phyloP scores from a whole-genome alignment of 257 asterid species.

The Schizonepeta tenuifolia region DNA sequence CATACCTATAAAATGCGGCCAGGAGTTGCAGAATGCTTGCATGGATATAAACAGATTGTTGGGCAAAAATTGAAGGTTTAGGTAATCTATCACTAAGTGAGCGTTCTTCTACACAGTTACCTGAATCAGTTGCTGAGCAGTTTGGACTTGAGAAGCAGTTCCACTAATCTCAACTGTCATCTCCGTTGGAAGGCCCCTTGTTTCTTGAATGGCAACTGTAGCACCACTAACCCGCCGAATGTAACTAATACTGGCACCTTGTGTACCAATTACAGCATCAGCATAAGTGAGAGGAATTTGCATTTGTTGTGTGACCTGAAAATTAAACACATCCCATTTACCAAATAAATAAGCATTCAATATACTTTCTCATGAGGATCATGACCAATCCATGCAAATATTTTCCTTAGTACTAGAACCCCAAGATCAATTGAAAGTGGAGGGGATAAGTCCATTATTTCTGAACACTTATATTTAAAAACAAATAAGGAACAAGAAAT shows the following conservation, averaged over 20 bases:
- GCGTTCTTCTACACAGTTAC: constrained; percentile 39
- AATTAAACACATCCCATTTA: constrained; percentile 33
- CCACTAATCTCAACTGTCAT: constrained; percentile 98
- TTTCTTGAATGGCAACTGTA: constrained; percentile 92
- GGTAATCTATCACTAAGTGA: background rate
- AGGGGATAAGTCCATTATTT: background rate
- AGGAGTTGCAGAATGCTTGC: background rate
- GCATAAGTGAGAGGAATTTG: constrained; percentile 91
- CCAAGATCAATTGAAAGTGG: background rate
- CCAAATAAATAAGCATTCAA: background rate
- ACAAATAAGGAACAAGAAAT: background rate
- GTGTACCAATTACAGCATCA: constrained; percentile 94
- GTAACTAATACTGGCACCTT: constrained; percentile 92
- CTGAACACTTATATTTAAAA: background rate
- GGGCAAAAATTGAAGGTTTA: background rate
- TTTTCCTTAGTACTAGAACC: constrained; percentile 2
- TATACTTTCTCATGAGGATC: background rate
- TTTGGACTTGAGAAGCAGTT: constrained; percentile 92
- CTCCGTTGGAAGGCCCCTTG: constrained; percentile 90
- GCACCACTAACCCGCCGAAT: constrained; percentile 94
- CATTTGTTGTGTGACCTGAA: constrained; percentile 78
- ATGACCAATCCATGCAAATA: background rate
- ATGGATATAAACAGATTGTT: too few relatives aligned
- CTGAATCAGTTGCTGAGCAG: constrained; percentile 95
- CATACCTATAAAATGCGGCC: too few relatives aligned